Evolutionary conservation across 305 asterid species (phyloP).

Genomic region (Solanum chacoense): DNA sequence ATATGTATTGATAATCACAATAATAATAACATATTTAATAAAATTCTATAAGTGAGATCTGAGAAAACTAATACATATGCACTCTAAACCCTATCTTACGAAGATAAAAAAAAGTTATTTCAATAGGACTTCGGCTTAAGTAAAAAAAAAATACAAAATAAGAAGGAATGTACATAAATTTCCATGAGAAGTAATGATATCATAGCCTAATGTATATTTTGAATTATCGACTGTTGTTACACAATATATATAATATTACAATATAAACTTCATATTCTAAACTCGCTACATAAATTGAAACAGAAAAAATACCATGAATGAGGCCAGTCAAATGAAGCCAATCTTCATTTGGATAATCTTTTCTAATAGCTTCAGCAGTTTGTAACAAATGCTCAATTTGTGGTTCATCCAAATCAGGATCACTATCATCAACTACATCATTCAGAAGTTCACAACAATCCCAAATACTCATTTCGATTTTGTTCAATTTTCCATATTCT

Average conservation of each 20-base stretch:
- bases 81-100: background rate
- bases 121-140: background rate
- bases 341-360: slow-evolving; percentile 60
- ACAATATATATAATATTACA: background rate
- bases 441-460: slow-evolving; percentile 70
- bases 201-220: background rate
- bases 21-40: background rate
- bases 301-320: slow-evolving; percentile 37
- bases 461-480: slow-evolving; percentile 75
- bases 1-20: background rate
- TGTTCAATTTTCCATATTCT: slow-evolving; percentile 43
- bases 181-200: background rate
- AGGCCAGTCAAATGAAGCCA: slow-evolving; percentile 79
- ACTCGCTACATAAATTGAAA: background rate
- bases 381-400: slow-evolving; percentile 71
- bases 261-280: background rate
- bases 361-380: slow-evolving; percentile 64
- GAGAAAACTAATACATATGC: background rate
- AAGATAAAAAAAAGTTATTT: background rate
- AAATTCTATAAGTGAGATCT: background rate
- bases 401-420: slow-evolving; percentile 76
- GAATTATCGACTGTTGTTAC: background rate
- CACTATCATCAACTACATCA: slow-evolving; percentile 65
- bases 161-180: background rate
- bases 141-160: background rate